Percentiles rank a stretch among this genome's conserved stretches.
These are phyloP conservation scores for Kwoniella heveanensis DNA, from an alignment of 768 basidiomycete species.

Conservation along the genomic window DNA sequence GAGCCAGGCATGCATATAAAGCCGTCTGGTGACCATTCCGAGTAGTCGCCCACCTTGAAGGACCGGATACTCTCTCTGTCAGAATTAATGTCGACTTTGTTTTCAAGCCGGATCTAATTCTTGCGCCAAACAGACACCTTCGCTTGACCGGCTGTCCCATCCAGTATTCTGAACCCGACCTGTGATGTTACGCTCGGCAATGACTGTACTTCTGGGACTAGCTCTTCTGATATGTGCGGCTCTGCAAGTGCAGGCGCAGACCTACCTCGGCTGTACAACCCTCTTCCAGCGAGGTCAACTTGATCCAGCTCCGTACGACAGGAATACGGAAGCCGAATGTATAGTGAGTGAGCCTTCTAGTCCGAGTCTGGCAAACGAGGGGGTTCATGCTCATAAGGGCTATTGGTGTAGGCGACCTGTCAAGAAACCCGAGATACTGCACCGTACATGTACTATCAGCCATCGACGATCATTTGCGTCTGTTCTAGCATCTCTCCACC, in stretches of 20 bases:
- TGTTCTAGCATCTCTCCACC: not conserved
- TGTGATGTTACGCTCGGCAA: not conserved
- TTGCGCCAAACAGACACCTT: no score
- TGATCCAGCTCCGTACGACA: not conserved
- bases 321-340: not conserved
- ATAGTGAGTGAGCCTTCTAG: not conserved
- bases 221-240: not conserved
- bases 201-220: not conserved
- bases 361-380: no score
- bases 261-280: not conserved
- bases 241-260: not conserved
- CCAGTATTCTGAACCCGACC: no score
- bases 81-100: no score
- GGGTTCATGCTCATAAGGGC: not conserved
- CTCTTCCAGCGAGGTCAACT: not conserved
- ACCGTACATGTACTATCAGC: not conserved
- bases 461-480: not conserved
- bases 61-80: no score
- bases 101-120: no score
- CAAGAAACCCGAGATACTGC: not conserved
- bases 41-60: no score
- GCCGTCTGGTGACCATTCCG: not conserved
- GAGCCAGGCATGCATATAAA: not conserved
- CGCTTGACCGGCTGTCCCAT: no score
- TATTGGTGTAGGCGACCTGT: not conserved